These are phyloP conservation scores for Cladosporium sp. DNA, from an alignment of 2,329 filamentous ascomycete species.

Conservation along the genomic window DNA sequence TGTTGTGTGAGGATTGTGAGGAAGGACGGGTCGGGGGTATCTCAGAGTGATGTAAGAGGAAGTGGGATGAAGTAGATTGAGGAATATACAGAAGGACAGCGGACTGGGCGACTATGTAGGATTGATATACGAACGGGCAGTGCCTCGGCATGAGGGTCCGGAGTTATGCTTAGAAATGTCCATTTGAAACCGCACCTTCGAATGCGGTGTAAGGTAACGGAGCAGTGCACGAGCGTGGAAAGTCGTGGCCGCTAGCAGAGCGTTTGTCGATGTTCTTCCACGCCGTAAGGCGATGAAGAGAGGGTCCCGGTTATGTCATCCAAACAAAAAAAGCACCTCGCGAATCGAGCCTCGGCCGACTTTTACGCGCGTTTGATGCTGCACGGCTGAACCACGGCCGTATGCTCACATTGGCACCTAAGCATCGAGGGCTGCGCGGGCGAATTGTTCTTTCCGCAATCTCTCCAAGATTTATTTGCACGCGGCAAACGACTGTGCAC, in stretches of 20 bases:
- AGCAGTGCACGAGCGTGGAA: slow-evolving; percentile 18
- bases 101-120: background rate
- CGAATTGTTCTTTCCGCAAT: background rate
- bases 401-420: background rate
- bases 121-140: background rate
- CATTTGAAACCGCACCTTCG: background rate
- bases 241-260: background rate
- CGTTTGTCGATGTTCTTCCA: slow-evolving; percentile 17
- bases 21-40: background rate
- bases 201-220: background rate
- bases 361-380: background rate
- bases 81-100: background rate
- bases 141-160: slow-evolving; percentile 12
- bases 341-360: slow-evolving; percentile 13
- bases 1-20: background rate
- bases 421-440: background rate
- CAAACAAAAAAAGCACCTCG: background rate
- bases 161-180: slow-evolving; percentile 12
- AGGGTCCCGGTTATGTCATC: slow-evolving; percentile 15
- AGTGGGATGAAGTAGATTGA: background rate
- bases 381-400: slow-evolving; percentile 9
- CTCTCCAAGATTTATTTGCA: background rate
- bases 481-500: background rate
- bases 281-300: background rate
- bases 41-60: background rate